These are phyloP conservation scores for Pseudonectria buxi DNA, from an alignment of 2,329 filamentous ascomycete genomes.

Conservation along the genomic window DNA sequence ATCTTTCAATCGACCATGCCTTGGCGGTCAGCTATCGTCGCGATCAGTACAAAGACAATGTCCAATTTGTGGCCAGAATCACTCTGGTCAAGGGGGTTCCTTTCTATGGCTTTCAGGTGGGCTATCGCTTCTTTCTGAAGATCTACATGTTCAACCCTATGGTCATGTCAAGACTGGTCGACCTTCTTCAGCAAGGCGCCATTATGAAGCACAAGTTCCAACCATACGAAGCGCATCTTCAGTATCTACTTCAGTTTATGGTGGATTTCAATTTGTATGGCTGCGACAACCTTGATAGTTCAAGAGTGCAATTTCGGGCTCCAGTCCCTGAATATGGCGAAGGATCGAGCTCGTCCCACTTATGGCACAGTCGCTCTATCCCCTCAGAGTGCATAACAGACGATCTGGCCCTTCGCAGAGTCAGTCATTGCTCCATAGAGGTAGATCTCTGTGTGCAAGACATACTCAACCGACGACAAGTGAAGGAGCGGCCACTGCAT, in stretches of 20 bases:
- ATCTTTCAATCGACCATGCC: slow-evolving; percentile 85
- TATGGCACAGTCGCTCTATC: slow-evolving; percentile 77
- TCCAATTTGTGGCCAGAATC: slow-evolving; percentile 78
- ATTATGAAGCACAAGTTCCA: slow-evolving; percentile 80
- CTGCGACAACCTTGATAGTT: slow-evolving; percentile 75
- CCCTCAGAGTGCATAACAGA: slow-evolving; percentile 42
- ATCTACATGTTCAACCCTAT: slow-evolving; percentile 87
- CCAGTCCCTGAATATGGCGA: slow-evolving; percentile 68
- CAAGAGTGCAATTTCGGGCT: slow-evolving; percentile 63
- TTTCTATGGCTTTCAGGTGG: slow-evolving; percentile 93
- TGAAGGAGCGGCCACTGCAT: slow-evolving; percentile 72
- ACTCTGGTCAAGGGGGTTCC: slow-evolving; percentile 88
- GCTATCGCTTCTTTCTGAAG: slow-evolving; percentile 86
- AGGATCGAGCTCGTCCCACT: slow-evolving; percentile 51
- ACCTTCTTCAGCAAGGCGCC: slow-evolving; percentile 80
- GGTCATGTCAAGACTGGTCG: slow-evolving; percentile 79
- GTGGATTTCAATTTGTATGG: slow-evolving; percentile 96
- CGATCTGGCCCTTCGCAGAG: slow-evolving; percentile 59
- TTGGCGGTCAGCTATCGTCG: slow-evolving; percentile 78
- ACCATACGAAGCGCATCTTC: slow-evolving; percentile 88
- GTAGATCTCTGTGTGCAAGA: slow-evolving; percentile 84
- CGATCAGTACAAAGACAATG: slow-evolving; percentile 60
- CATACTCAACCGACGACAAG: slow-evolving; percentile 73
- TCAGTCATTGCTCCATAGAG: slow-evolving; percentile 84
- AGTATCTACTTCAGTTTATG: slow-evolving; percentile 96